Evolutionary conservation across 495 filamentous ascomycete genomes (phyloP), one percentile per base, ranked within the genome.

Genomic region (Penicillium taxi): DNA sequence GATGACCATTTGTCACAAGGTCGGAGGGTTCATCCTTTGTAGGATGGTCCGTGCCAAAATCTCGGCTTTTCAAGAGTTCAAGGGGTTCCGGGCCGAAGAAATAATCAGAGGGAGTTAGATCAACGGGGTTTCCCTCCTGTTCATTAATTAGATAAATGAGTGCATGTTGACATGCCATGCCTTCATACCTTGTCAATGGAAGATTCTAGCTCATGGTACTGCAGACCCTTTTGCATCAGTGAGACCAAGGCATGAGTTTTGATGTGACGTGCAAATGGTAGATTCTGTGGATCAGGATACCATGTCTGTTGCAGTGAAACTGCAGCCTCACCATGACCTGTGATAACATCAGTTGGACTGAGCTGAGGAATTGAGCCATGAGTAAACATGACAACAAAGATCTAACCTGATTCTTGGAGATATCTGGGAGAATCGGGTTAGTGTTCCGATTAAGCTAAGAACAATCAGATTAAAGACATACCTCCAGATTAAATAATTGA

Each of bases 401-500:
- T 45, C 80, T 49, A 75, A 93, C 86, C 85, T 68, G 80, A 84
- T 74, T 93, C 86, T 64, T 89, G 75, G 48, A 93, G 77, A 64
- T 90, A 93, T 62, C 86, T 93, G 26, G 59, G 29, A 44, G 42
- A 9, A 27, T 34, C 46, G 22, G 32, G 26, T 39, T 46, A 44
- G 39, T 23, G 20, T 58, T 67, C 53, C 59, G 56, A 29, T 26
- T 25, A 32, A 26, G 16, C 24, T 34, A 25, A 31, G 17, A 9
- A 25, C 27, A n/a, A 30, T n/a, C n/a, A n/a, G n/a, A 25, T 24
- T 53, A 53, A 59, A 45, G 50, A 75, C 86, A 63, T 75, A 96
- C 86, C 88, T 88, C 85, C 88, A 94, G 71, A 98, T 85, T 67
- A 98, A 73, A 73, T 90, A 96, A 75, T 96, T 98, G 70, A 96